phyloP scores from a whole-genome alignment of 192 early-diverging fungal species.

The Dissophora globulifera region DNA sequence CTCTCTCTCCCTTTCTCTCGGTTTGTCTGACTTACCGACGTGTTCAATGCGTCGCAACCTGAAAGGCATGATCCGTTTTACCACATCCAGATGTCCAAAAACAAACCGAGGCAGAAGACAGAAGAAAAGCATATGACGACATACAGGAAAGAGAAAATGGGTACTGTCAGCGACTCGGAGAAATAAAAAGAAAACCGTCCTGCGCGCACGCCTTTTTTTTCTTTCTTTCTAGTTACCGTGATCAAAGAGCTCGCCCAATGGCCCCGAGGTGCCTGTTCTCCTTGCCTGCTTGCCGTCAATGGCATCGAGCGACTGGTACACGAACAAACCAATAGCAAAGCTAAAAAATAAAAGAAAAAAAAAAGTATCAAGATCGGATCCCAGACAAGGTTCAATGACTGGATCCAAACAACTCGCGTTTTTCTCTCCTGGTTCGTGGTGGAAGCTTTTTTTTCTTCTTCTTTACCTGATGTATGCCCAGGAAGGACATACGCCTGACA shows the following conservation, averaged over 20 bases:
- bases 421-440: too few relatives aligned
- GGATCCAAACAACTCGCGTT: too few relatives aligned
- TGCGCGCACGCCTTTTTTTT: slow-evolving; percentile 39
- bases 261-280: slow-evolving; percentile 85
- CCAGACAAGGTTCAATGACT: neutral
- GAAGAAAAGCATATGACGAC: neutral
- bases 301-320: slow-evolving; percentile 92
- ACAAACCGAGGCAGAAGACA: too few relatives aligned
- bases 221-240: slow-evolving; percentile 70
- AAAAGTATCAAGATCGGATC: neutral
- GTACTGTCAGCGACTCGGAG: too few relatives aligned
- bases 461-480: slow-evolving; percentile 89
- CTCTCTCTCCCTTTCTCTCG: neutral
- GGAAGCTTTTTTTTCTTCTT: too few relatives aligned
- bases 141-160: neutral
- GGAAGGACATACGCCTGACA: slow-evolving; percentile 73
- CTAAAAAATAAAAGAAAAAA: slow-evolving; percentile 18
- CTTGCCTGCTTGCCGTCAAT: slow-evolving; percentile 98
- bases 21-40: slow-evolving; percentile 49
- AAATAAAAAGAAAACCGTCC: slow-evolving; percentile 28
- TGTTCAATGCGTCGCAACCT: slow-evolving; percentile 72
- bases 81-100: neutral
- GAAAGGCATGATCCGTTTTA: slow-evolving; percentile 3
- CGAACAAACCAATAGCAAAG: slow-evolving; percentile 82
- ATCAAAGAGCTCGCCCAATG: slow-evolving; percentile 96